These are phyloP conservation scores for Penicillium sp. DNA, from an alignment of 2,329 filamentous ascomycete species.

Conservation along the genomic window DNA sequence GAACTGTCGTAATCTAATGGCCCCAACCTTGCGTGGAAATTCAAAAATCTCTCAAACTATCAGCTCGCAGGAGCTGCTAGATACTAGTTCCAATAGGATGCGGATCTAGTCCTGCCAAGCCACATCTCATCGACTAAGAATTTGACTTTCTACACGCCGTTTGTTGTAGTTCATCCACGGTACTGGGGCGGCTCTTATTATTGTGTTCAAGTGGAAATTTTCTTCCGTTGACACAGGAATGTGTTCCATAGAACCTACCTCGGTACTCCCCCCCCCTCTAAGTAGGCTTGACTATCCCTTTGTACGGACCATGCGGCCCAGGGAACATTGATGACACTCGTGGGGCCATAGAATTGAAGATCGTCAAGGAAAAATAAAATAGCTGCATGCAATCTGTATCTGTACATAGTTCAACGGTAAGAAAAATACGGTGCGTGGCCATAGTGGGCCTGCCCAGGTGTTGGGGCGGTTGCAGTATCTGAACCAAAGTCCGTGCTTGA, in stretches of 20 bases:
- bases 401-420: constrained; percentile 6
- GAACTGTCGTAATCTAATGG: constrained; percentile 18
- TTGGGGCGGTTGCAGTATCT: constrained; percentile 3
- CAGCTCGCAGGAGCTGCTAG: not conserved
- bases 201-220: too few relatives aligned
- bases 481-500: constrained; percentile 1
- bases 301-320: not conserved
- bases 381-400: constrained; percentile 2
- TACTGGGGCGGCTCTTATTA: too few relatives aligned
- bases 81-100: constrained; percentile 5
- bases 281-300: not conserved
- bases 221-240: too few relatives aligned
- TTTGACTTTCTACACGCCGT: too few relatives aligned
- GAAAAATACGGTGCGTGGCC: constrained; percentile 11
- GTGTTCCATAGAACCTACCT: too few relatives aligned
- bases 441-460: constrained; percentile 5
- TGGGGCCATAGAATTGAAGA: not conserved
- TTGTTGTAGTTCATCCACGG: too few relatives aligned
- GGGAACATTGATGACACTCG: not conserved
- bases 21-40: constrained; percentile 8
- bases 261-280: too few relatives aligned
- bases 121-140: not conserved
- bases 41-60: not conserved
- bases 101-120: not conserved
- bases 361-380: not conserved